A percentile compares a stretch with the other conserved stretches of the same genome.
These are phyloP conservation scores for Mortierella sp. DNA, from an alignment of 371 early-diverging fungal genomes.

Conservation along the genomic window DNA sequence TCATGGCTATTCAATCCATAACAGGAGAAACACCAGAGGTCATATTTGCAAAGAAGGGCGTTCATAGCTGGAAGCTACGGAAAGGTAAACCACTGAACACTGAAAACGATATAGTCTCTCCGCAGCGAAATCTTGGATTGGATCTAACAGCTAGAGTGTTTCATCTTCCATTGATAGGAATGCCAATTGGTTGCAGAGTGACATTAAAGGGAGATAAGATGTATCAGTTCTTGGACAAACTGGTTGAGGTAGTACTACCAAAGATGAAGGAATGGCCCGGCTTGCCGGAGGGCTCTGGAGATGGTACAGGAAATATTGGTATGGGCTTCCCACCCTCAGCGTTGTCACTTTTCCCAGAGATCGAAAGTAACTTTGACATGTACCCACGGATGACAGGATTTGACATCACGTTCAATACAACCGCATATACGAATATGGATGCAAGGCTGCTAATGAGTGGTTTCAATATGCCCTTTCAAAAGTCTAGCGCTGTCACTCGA, in stretches of 20 bases:
- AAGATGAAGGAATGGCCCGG: conserved; percentile 95
- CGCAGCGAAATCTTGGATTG: not conserved
- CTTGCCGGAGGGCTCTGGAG: conserved; percentile 79
- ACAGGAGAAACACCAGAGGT: conserved; percentile 88
- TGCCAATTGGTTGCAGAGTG: conserved; percentile 91
- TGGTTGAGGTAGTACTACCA: conserved; percentile 94
- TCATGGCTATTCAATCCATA: conserved; percentile 93
- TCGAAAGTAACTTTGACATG: conserved; percentile 94
- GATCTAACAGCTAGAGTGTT: not conserved
- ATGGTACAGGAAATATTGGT: conserved; percentile 87
- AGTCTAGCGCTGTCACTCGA: conserved; percentile 9
- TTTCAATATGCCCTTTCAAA: conserved; percentile 88
- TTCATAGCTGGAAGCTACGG: conserved; percentile 87
- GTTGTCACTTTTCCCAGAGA: conserved; percentile 94
- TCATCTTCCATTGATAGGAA: conserved; percentile 63
- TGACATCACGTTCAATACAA: conserved; percentile 87
- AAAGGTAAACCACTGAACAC: conserved; percentile 60
- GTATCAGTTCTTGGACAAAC: conserved; percentile 95
- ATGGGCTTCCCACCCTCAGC: conserved; percentile 88
- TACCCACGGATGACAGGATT: conserved; percentile 92
- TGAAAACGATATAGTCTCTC: not conserved
- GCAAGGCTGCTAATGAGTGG: conserved; percentile 90
- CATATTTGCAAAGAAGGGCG: conserved; percentile 84
- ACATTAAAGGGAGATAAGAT: conserved; percentile 86
- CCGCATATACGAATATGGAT: conserved; percentile 84